Evolutionary conservation across 331 rosid species (phyloP), one percentile per base, ranked within the genome.

Genomic region (Quercus phellos): DNA sequence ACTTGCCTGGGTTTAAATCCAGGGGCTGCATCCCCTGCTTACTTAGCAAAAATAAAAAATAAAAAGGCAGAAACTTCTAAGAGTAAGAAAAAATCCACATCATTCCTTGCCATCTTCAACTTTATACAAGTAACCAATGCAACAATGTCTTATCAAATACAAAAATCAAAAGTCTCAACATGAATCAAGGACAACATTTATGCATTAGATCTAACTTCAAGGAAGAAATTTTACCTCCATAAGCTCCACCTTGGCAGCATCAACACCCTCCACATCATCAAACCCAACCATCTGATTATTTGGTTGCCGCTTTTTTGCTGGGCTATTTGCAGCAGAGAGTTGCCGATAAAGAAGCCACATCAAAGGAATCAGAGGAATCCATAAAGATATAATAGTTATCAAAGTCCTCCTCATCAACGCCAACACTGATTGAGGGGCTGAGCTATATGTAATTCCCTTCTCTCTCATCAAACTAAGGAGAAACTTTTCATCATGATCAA

Each of bases 311-410:
- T 90, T 94, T 87, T 59, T 92, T 21, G 96, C 98, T 18, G 98
- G 92, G 87, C 94, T 94, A 84, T 86, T 91, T 38, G 94, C 91
- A 29, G 94, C 92, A 81, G 97, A 91, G 76, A 94, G 96, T 82
- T 94, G 98, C 63, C 96, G 99, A 74, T 92, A 86, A 22, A 94
- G 88, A 81, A 94, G 90, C 99, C 99, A 94, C 98, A 94, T 94
- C 86, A 94, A 80, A 26, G 99, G 99, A 74, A 88, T 85, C 75
- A 94, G 85, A 73, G 99, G 98, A 82, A 94, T 90, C 99, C 99
- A 94, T 19, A 94, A 81, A 60, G 97, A 84, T 71, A 94, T 59
- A 68, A 92, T 84, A 3, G 98, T 90, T 76, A 92, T 76, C 91
- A 94, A 80, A 63, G 90, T 90, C 81, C 84, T 87, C 89, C 98